Base-by-base conservation (phyloP, 805 yeast species). In the Grigorovia humatica region DNA sequence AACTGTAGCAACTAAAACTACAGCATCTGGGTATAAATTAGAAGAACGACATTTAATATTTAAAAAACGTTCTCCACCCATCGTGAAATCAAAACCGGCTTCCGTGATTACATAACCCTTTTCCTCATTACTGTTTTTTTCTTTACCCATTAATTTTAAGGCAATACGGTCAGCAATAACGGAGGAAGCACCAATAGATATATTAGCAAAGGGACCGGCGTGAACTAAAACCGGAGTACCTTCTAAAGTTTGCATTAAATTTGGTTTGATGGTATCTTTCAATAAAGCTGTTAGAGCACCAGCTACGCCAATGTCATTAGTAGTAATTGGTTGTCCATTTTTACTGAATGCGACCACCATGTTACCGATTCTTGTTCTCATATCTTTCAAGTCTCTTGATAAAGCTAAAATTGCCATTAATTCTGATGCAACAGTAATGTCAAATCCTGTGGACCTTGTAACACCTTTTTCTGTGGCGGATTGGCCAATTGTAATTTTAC, bases 61-160 rank as follows among this genome's bases (percentile, higher is more conserved):
- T 71, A 91, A 80, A 73, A 91, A 91, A 64, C 98, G 80, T 75
- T 91, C 99, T 60, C 98, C 98, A 58, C 99, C 99, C 98, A 91
- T 91, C 48, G 97, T 91, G 76, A 93, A 91, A 71, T 91, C 98
- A 72, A 91, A 91, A 50, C 99, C 99, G 43, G 98, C 97, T 70
- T 91, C 99, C 48, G 99, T 91, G 55, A 91, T 88, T 51, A 89
- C 98, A 66, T 80, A 91, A 58, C 98, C 98, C 55, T 75, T 74
- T 50, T 81, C 77, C 4, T 52, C 15, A 17, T 51, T 48, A 9
- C 47, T 51, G 17, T 53, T 23, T 63, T 75, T 70, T 44, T 74
- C 70, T 50, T 75, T 77, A 61, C 93, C 93, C 17, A 95, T 89
- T 60, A 91, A 79, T 72, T 91, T 89, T 65, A 91, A 76, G 5